A percentile compares a stretch with the other conserved stretches of the same genome.
Evolutionary conservation across 208 protist genomes (phyloP).

Genomic region (Crithidia expoeki): DNA sequence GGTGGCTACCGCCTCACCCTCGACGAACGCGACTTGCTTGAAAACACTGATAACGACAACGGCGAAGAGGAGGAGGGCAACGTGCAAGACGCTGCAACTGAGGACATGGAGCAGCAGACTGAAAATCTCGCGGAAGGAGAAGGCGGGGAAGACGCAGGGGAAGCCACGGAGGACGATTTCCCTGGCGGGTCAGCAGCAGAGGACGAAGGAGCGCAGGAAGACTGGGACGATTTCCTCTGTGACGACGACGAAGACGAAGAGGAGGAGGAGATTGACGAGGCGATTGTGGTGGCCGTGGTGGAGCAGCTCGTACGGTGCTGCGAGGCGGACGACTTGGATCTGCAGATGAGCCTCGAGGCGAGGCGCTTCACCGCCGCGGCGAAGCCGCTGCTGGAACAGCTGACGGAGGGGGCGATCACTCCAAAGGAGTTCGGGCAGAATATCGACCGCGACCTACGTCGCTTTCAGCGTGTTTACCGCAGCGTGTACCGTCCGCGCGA

Average conservation of each 20-base stretch:
- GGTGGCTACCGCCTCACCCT: conserved; percentile 74
- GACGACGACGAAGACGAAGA: conserved; percentile 67
- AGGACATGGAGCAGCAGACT: background rate
- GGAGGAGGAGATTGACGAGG: conserved; percentile 72
- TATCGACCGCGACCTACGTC: conserved; percentile 46
- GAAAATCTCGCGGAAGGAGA: conserved; percentile 39
- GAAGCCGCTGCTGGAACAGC: conserved; percentile 45
- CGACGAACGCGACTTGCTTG: conserved; percentile 64
- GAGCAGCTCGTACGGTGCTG: conserved; percentile 81
- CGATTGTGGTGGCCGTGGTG: conserved; percentile 61
- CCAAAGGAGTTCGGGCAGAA: conserved; percentile 39
- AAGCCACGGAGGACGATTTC: conserved; percentile 11
- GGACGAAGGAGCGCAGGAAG: conserved; percentile 13
- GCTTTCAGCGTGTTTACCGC: conserved; percentile 51
- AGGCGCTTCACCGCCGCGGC: conserved; percentile 39
- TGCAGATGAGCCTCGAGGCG: conserved; percentile 42
- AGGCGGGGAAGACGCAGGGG: conserved; percentile 32
- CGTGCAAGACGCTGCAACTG: background rate
- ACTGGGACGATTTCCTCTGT: conserved; percentile 29
- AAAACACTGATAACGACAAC: conserved; percentile 8
- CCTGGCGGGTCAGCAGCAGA: background rate
- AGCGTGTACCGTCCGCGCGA: conserved; percentile 66
- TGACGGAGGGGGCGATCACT: conserved; percentile 29
- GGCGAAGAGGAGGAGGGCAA: conserved; percentile 20
- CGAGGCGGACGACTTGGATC: conserved; percentile 64